Evolutionary conservation across 1,284 basidiomycete species (phyloP), one percentile per base, ranked within the genome.

Genomic region (Ceratobasidium sp.): DNA sequence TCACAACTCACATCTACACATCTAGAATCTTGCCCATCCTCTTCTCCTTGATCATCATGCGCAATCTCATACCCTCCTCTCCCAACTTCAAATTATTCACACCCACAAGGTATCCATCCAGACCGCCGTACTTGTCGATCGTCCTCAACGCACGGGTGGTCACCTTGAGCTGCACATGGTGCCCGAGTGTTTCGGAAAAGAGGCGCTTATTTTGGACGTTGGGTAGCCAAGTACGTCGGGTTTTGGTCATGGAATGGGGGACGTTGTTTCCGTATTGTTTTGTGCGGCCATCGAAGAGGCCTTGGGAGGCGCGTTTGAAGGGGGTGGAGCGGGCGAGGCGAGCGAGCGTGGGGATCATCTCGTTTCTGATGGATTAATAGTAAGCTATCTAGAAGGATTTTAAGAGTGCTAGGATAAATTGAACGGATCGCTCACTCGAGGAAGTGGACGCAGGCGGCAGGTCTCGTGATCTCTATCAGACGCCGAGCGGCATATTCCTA

Each of bases 201-300:
- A 96, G 82, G 2, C 90, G 89, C 84, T 95, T 95, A 78, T 87
- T 86, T 81, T 95, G 94, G 23, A 95, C 88, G 85, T 98, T 98
- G 33, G 96, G 95, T 39, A 95, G 87, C 96, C 96, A 98, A 61
- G 91, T 90, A 61, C 96, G 88, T 69, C 94, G 92, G n/a, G 97
- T 97, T 87, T 97, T 97, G 84, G 93, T 90, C 84, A 94, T 92
- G 28, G 96, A 97, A 85, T 95, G 94, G 0, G 96, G 95, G 71
- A 97, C 94, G 83, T 93, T 97, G 89, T 97, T 97, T 53, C 96
- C 96, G 81, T 91, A 92, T 81, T 91, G 92, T 80, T 92, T 94
- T 70, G 87, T 90, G 83, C 92, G 93, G 20, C 94, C 94, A 78
- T 95, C 94, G 84, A 94, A 95, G 0, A 96, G 90, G 73, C 93